Conservation (phyloP, 2,329 filamentous ascomycete genomes). For the Colletotrichum costaricense region DNA sequence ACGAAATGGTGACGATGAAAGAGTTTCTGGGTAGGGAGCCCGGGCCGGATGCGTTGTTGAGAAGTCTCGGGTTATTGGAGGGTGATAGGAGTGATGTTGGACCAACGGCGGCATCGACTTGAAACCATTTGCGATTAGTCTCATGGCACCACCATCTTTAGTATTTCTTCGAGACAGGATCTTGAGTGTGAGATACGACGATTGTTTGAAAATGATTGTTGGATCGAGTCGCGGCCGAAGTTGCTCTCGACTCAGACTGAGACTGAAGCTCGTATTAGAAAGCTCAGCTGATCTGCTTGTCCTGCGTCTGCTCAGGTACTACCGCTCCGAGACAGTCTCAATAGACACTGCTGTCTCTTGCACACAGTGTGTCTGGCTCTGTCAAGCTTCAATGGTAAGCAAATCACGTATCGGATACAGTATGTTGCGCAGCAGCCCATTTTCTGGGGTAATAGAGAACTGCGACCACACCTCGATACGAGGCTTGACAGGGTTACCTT, state of each 20-base stretch:
- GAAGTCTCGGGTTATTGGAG: slow-evolving; percentile 5
- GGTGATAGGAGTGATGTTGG: not conserved
- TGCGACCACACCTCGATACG: not conserved
- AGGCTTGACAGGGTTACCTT: not conserved
- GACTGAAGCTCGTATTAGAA: not conserved
- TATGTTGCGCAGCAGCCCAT: not conserved
- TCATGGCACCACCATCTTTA: too few relatives aligned
- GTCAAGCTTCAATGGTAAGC: not conserved
- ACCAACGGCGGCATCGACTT: not conserved
- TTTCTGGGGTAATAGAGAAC: not conserved
- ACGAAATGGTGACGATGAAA: slow-evolving; percentile 39
- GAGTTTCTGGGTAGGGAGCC: slow-evolving; percentile 40
- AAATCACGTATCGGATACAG: not conserved
- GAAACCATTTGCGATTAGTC: not conserved
- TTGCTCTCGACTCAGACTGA: not conserved
- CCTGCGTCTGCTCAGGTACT: not conserved
- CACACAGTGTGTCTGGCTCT: not conserved
- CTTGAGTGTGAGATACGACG: too few relatives aligned
- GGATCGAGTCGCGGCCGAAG: not conserved
- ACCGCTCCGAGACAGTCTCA: not conserved
- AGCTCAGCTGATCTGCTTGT: not conserved
- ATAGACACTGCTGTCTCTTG: not conserved
- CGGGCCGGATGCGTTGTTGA: slow-evolving; percentile 22
- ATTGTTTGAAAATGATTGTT: not conserved
- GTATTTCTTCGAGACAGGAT: too few relatives aligned